Base-by-base conservation (phyloP, 2,329 filamentous ascomycete genomes). In the Trichoderma pleuroti region DNA sequence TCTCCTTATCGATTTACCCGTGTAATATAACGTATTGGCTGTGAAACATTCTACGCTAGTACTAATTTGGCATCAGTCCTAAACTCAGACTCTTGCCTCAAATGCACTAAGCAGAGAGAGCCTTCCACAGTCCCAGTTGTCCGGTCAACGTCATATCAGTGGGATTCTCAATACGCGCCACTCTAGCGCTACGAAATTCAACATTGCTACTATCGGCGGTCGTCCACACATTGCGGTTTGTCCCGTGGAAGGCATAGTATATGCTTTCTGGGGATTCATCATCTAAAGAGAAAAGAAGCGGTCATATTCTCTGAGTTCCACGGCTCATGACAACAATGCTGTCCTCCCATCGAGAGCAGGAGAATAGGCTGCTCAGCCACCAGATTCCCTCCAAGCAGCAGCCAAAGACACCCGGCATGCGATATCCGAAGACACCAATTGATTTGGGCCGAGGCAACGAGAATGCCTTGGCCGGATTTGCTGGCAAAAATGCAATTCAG, bases 391-490 rank as follows among this genome's bases (percentile, higher is more conserved):
- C 88, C 18, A 97, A 97, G 81, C 90, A 85, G 78, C 91, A 93
- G 75, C 89, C 92, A 69, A 97, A 95, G 82, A 97, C 94, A 32
- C 94, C 94, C 0, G 92, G 90, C 70, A 86, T 88, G 71, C 89
- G 90, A 77, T 90, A 86, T 74, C 91, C 92, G 10, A 97, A 97
- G 82, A 97, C 94, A 6, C 94, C 94, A 0, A 88, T 94, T 78
- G 92, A 91, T 77, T 82, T 93, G 62, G 87, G 90, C 9, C 85
- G 93, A 72, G 93, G 97, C 75, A 93, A 98, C 76, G 95, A 98
- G 81, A 98, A 98, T 81, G 88, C 87, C 4, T 74, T 77, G 7
- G 76, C 73, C 10, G 75, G 72, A n/a, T 84, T 87, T 10, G 75
- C 75, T 6, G 77, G 76, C 34, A 82, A 82, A 72, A 75, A 70